phyloP scores from a whole-genome alignment of 2,329 filamentous ascomycete species.

The Fusarium nisikadoi region DNA sequence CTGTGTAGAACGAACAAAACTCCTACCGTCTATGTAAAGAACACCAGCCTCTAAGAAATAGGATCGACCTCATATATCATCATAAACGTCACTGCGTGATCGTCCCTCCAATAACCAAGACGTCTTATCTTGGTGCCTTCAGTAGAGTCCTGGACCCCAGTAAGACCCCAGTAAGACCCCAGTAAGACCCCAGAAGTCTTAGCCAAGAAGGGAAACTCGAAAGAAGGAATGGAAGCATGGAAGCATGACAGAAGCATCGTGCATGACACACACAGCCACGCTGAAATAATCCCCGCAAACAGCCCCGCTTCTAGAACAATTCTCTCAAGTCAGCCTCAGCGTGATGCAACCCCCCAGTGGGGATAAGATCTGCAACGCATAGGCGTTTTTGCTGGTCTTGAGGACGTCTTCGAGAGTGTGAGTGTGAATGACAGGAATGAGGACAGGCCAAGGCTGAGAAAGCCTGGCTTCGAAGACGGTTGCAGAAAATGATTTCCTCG shows the following conservation, averaged over 20 bases:
- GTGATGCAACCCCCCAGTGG: constrained; percentile 17
- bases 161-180: constrained; percentile 4
- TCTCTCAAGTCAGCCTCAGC: constrained; percentile 46
- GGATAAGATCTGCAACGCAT: constrained; percentile 35
- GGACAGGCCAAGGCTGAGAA: constrained; percentile 23
- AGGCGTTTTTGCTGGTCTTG: constrained; percentile 28
- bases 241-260: constrained; percentile 36
- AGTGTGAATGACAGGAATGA: constrained; percentile 24
- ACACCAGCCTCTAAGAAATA: constrained; percentile 22
- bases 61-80: constrained; percentile 33
- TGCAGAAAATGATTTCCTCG: constrained; percentile 2
- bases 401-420: constrained; percentile 6
- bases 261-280: constrained; percentile 34
- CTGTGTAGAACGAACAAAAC: constrained; percentile 12
- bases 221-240: constrained; percentile 37
- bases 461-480: constrained; percentile 1
- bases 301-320: constrained; percentile 49
- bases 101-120: constrained; percentile 23
- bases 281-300: constrained; percentile 33
- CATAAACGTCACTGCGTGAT: constrained; percentile 35
- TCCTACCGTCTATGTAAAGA: constrained; percentile 33
- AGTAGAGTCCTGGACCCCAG: constrained; percentile 10
- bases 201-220: constrained; percentile 33
- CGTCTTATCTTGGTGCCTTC: constrained; percentile 37
- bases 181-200: constrained; percentile 4